Conservation (phyloP, 164 flowering plant genomes). For the Nymphaea thermarum region DNA sequence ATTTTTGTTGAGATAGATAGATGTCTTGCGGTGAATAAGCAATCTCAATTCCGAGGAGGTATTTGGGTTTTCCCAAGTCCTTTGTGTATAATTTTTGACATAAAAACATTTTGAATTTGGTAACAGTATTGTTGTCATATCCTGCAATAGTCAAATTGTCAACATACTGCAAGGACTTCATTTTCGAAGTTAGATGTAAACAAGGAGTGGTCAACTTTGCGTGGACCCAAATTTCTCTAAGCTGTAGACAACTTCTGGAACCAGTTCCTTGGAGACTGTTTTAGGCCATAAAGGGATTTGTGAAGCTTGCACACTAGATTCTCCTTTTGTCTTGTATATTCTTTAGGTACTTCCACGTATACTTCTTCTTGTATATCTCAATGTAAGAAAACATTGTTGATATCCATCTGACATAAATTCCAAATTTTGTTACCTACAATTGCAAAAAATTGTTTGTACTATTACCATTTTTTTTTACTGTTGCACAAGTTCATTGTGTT, state of each 20-base stretch:
- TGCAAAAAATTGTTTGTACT: neutral
- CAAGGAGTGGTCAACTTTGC: neutral
- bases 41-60: neutral
- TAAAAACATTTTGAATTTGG: neutral
- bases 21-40: neutral
- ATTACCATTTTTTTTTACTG: neutral
- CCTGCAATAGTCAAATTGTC: neutral
- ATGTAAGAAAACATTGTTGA: conserved; percentile 2
- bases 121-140: neutral
- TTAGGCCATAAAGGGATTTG: neutral
- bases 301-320: neutral
- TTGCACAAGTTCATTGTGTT: neutral
- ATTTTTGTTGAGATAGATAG: neutral
- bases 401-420: neutral
- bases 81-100: neutral
- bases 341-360: neutral
- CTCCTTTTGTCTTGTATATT: neutral
- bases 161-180: neutral
- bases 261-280: neutral
- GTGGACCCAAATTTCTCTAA: neutral
- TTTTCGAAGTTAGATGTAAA: neutral
- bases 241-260: neutral
- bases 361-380: conserved; percentile 2
- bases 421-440: neutral
- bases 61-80: neutral